phyloP scores from a whole-genome alignment of 2,329 filamentous ascomycete genomes.

The Diaporthe citriasiana region DNA sequence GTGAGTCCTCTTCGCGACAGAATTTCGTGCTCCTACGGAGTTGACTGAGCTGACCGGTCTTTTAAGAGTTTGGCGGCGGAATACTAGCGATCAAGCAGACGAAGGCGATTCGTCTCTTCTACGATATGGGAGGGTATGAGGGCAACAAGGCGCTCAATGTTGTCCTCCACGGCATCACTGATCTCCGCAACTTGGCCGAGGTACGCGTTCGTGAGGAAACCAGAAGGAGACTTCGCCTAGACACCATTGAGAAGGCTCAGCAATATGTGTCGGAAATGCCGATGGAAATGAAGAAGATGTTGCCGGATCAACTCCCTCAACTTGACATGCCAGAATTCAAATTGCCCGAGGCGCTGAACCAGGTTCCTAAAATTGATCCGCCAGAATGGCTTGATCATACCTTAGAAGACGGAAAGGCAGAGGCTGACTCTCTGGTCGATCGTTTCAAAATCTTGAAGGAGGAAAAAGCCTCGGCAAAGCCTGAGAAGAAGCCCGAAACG shows the following conservation, averaged over 20 bases:
- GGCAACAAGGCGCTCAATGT: conserved; percentile 20
- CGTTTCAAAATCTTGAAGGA: neutral
- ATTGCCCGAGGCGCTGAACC: no score
- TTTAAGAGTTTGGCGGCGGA: conserved; percentile 40
- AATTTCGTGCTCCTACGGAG: no score
- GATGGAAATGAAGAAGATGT: conserved; percentile 32
- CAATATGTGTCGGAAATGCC: conserved; percentile 16
- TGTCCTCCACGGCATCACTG: conserved; percentile 36
- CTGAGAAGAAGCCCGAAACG: neutral
- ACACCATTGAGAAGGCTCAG: neutral
- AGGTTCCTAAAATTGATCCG: neutral
- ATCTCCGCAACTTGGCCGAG: conserved; percentile 40
- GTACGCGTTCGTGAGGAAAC: conserved; percentile 32
- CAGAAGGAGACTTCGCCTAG: neutral
- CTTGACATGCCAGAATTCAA: neutral
- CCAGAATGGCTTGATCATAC: neutral
- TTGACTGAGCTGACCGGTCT: conserved; percentile 3
- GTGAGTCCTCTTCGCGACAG: conserved; percentile 24
- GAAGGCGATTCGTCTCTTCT: conserved; percentile 34
- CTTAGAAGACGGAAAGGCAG: conserved; percentile 10
- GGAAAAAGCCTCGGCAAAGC: conserved; percentile 3
- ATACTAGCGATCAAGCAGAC: conserved; percentile 38
- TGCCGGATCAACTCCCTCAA: neutral
- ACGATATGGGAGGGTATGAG: neutral
- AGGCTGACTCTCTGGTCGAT: neutral